Percentiles rank a stretch among this genome's conserved stretches.
These are phyloP conservation scores for Musa itinerans DNA, from an alignment of 176 grass and related monocot species.

Conservation along the genomic window DNA sequence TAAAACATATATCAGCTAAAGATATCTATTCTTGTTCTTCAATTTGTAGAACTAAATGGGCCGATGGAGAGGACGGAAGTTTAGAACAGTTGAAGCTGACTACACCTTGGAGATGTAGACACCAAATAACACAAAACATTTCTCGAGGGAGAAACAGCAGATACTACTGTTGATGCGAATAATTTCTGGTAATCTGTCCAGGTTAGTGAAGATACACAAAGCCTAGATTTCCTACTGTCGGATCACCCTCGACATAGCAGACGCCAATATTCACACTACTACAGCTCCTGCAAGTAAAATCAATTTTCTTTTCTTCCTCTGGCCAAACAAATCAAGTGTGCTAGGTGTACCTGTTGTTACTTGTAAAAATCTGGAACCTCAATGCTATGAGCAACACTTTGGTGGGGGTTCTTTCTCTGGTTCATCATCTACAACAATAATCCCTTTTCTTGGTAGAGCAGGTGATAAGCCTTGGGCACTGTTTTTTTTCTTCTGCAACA, in stretches of 20 bases:
- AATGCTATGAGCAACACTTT: slow-evolving; percentile 64
- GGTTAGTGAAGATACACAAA: no score
- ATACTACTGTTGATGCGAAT: no score
- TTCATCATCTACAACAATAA: slow-evolving; percentile 59
- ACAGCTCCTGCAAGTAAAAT: neutral
- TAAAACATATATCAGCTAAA: neutral
- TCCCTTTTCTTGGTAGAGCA: slow-evolving; percentile 36
- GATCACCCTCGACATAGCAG: neutral
- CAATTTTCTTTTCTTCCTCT: neutral
- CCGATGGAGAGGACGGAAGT: neutral
- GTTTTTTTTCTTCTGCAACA: slow-evolving; percentile 55
- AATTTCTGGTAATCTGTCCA: neutral
- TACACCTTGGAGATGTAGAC: no score
- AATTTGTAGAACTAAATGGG: neutral
- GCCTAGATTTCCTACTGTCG: neutral
- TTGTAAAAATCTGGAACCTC: neutral
- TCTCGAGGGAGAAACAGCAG: no score
- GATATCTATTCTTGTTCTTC: neutral
- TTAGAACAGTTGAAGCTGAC: neutral
- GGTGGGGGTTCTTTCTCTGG: slow-evolving; percentile 56
- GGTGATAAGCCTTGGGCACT: slow-evolving; percentile 27
- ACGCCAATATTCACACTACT: neutral
- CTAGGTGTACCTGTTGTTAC: neutral
- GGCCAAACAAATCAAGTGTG: no score
- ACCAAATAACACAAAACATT: no score